These are phyloP conservation scores for Sporisorium graminicola DNA, from an alignment of 1,284 basidiomycete species.

Conservation along the genomic window DNA sequence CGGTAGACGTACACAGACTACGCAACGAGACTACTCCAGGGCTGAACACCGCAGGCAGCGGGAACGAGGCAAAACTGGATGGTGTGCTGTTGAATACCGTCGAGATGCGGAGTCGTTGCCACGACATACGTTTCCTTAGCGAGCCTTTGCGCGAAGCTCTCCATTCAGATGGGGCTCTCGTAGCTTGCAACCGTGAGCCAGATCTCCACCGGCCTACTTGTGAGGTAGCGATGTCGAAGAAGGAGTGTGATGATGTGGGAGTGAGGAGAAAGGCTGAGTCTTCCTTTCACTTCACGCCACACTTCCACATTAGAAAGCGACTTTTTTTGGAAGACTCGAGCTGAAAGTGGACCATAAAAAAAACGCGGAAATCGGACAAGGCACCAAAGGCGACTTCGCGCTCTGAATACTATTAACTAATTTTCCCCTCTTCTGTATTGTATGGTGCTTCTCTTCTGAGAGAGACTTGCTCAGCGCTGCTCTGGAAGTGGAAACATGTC, in stretches of 20 bases:
- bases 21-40: neutral
- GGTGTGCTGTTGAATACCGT: constrained; percentile 11
- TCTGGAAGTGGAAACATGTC: neutral
- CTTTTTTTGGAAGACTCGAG: constrained; percentile 4
- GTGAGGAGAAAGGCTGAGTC: neutral
- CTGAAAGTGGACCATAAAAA: neutral
- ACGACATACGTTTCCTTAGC: constrained; percentile 32
- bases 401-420: too few relatives aligned
- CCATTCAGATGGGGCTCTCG: neutral
- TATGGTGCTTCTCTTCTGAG: too few relatives aligned
- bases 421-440: too few relatives aligned
- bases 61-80: neutral
- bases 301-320: neutral
- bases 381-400: too few relatives aligned
- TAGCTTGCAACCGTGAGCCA: neutral
- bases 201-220: neutral
- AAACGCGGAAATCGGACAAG: constrained; percentile 7
- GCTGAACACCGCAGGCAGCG: neutral
- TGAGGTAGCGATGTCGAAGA: neutral
- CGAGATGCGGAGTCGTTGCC: constrained; percentile 10
- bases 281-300: neutral
- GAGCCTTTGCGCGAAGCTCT: neutral
- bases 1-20: constrained; percentile 7
- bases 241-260: neutral
- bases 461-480: neutral